Base-by-base conservation (phyloP, 2,329 filamentous ascomycete species). In the Knoxdaviesia proteae region DNA sequence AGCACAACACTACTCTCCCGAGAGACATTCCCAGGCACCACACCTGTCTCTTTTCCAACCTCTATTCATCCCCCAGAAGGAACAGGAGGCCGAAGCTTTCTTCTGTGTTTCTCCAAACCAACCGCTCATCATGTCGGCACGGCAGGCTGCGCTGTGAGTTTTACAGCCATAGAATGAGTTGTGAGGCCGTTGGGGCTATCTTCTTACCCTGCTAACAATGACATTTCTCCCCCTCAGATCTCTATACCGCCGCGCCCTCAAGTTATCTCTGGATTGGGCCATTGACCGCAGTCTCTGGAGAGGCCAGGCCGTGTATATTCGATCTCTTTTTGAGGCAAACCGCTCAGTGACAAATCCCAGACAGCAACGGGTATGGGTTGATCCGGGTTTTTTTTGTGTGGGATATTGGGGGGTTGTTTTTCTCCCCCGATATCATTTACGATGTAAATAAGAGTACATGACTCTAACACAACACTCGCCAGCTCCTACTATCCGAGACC, bases 311-410 rank as follows among this genome's bases (percentile, higher is more conserved):
- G 67, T 96, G 49, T 96, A 98, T 61, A 93, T 98, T 54, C 80
- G 90, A 53, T 86, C 81, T 35, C 71, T 96, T 9, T 98, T 96
- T 57, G 90, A 98, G 59, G 84, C 84, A 45, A 96, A 98, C 61
- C 83, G 76, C 58, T 68, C 84, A 57, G 68, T 96, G 47, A 75
- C 72, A 45, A 84, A 94, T 56, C 83, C 84, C 34, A 75, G 84
- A 61, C 81, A 87, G 62, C 81, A 88, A 63, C 78, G 79, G 63
- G 88, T 93, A 70, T 49, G 68, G 45, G 20, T 20, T 20, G 20
- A 20, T 20, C 20, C 20, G 20, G 20, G 20, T 20, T 20, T 20
- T 20, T 20, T 3, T 20, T 20, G 20, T 20, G 20, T 20, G 20
- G 20, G 20, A 20, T 20, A 20, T 20, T 20, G 20, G 20, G 20